These are phyloP conservation scores for Leccinum boreale DNA, from an alignment of 768 basidiomycete genomes.

Conservation along the genomic window DNA sequence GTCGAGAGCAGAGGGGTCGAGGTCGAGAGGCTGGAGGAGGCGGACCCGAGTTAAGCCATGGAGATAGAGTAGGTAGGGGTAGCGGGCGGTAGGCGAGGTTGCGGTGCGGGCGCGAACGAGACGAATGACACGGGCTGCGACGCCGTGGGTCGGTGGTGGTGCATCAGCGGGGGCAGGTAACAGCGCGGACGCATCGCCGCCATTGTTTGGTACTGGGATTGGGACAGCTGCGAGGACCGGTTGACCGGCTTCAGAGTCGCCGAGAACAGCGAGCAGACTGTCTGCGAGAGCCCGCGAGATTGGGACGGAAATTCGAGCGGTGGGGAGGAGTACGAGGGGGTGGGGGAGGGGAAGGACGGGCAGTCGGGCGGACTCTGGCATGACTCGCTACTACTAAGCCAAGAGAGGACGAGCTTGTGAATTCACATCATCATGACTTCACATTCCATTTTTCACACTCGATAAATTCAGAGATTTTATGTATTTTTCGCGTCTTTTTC, in stretches of 20 bases:
- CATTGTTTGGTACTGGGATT: conserved; percentile 30
- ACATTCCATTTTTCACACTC: conserved; percentile 2
- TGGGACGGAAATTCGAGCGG: conserved; percentile 64
- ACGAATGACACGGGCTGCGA: conserved; percentile 68
- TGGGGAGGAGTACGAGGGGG: conserved; percentile 75
- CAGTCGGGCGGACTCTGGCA: conserved; percentile 41
- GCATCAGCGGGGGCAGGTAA: conserved; percentile 2
- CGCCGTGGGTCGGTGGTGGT: conserved; percentile 54
- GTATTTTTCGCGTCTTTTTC: conserved; percentile 59
- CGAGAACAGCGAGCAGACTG: conserved; percentile 61
- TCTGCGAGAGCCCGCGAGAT: conserved; percentile 61
- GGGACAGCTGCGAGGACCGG: conserved; percentile 71
- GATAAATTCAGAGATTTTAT: conserved; percentile 29
- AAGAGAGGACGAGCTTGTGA: neutral
- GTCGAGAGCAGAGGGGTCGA: conserved; percentile 26
- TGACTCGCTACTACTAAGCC: conserved; percentile 4
- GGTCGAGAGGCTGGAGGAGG: conserved; percentile 40
- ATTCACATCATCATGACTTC: neutral
- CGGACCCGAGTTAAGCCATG: conserved; percentile 69
- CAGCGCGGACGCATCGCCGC: conserved; percentile 3
- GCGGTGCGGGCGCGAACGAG: conserved; percentile 59
- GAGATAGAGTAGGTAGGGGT: conserved; percentile 67
- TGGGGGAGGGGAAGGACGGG: conserved; percentile 67
- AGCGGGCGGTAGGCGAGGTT: conserved; percentile 34
- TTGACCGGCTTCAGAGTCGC: conserved; percentile 59